A percentile compares a stretch with the other conserved stretches of the same genome.
Conservation (phyloP, 2,329 filamentous ascomycete species). For the Pezizomycotina sp. region DNA sequence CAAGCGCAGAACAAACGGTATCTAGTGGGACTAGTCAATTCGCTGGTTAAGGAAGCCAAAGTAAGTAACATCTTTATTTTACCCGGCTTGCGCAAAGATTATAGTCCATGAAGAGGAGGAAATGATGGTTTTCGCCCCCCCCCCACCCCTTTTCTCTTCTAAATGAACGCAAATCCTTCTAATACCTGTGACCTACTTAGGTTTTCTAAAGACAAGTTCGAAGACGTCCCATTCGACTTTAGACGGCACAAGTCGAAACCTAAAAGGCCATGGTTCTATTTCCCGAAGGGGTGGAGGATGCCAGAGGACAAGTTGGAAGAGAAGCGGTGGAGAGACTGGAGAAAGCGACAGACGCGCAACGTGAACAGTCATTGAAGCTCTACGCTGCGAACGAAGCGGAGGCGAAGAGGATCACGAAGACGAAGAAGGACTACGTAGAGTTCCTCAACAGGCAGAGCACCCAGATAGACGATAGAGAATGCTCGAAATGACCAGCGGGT, state of each 20-base stretch:
- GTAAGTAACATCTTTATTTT: slow-evolving; percentile 33
- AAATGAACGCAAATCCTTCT: not conserved
- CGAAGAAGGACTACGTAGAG: no score
- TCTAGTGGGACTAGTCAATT: slow-evolving; percentile 59
- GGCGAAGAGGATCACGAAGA: no score
- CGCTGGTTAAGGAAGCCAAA: slow-evolving; percentile 58
- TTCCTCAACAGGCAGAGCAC: no score
- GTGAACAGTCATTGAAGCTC: no score
- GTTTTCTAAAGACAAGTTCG: slow-evolving; percentile 83
- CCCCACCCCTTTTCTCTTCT: not conserved
- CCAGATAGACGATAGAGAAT: no score
- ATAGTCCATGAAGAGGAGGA: not conserved
- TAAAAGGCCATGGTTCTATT: slow-evolving; percentile 45
- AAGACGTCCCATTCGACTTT: slow-evolving; percentile 76
- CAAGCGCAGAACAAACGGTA: slow-evolving; percentile 96
- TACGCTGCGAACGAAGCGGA: no score
- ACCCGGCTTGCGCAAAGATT: not conserved
- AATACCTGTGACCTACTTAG: slow-evolving; percentile 48
- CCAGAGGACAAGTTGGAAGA: slow-evolving; percentile 42
- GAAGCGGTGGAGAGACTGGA: slow-evolving; percentile 16
- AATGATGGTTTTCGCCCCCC: not conserved
- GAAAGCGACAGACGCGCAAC: no score
- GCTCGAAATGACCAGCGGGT: no score
- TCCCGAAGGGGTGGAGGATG: slow-evolving; percentile 72
- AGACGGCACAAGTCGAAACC: slow-evolving; percentile 41